Evolutionary conservation across 495 filamentous ascomycete genomes (phyloP).

Genomic region (Parmelia sp.): DNA sequence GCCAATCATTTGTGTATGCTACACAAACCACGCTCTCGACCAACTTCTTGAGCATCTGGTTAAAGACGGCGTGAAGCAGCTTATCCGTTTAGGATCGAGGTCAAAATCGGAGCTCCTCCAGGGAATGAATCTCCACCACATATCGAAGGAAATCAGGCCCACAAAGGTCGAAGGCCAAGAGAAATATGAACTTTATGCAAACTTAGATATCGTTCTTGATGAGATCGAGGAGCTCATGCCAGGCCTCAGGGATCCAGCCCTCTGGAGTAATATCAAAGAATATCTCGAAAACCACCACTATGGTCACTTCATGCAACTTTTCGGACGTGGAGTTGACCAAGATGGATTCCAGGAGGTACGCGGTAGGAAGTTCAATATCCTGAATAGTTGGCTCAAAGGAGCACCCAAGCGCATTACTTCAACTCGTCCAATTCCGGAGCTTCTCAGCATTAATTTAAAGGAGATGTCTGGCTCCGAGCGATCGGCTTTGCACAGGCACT

Average conservation of each 20-base stretch:
- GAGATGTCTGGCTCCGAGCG: slow-evolving; percentile 30
- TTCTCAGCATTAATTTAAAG: slow-evolving; percentile 22
- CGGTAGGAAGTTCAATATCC: slow-evolving; percentile 14
- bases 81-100: slow-evolving; percentile 64
- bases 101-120: slow-evolving; percentile 52
- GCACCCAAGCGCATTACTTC: slow-evolving; percentile 17
- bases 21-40: slow-evolving; percentile 71
- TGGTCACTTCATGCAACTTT: slow-evolving; percentile 29
- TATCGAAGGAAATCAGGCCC: slow-evolving; percentile 18
- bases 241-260: slow-evolving; percentile 12
- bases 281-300: slow-evolving; percentile 22
- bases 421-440: slow-evolving; percentile 16
- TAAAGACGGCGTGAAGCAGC: slow-evolving; percentile 46
- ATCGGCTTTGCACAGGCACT: slow-evolving; percentile 33
- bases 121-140: slow-evolving; percentile 21
- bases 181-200: slow-evolving; percentile 10
- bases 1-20: slow-evolving; percentile 59
- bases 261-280: slow-evolving; percentile 17
- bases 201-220: slow-evolving; percentile 5
- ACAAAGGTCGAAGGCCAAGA: slow-evolving; percentile 23
- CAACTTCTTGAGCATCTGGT: slow-evolving; percentile 62
- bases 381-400: slow-evolving; percentile 21
- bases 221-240: slow-evolving; percentile 14
- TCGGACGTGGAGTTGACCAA: slow-evolving; percentile 24
- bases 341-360: slow-evolving; percentile 28